These are phyloP conservation scores for Arthrocladium fulminans DNA, from an alignment of 2,329 filamentous ascomycete genomes.

Conservation along the genomic window DNA sequence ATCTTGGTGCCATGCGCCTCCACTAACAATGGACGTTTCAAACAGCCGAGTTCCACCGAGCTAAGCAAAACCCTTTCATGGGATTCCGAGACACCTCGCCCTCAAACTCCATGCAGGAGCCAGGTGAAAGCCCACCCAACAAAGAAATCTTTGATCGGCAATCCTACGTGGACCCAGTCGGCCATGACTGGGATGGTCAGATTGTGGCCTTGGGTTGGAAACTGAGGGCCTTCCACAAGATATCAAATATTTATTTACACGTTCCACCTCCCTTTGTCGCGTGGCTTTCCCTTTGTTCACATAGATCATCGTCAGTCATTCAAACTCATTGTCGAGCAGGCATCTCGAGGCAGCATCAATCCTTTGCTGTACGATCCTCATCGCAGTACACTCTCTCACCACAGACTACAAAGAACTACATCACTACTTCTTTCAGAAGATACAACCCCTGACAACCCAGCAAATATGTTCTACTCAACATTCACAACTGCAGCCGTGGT, in stretches of 20 bases:
- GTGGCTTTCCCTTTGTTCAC: conserved; percentile 15
- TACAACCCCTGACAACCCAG: conserved; percentile 5
- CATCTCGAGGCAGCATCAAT: conserved; percentile 24
- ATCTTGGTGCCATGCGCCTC: conserved; percentile 3
- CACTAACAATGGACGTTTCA: conserved; percentile 15
- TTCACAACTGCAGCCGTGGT: conserved; percentile 25
- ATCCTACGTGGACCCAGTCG: conserved; percentile 9
- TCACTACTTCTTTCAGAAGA: neutral
- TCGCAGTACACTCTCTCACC: conserved; percentile 10
- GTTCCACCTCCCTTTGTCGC: conserved; percentile 4
- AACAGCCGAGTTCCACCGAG: conserved; percentile 4
- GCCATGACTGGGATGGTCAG: conserved; percentile 7
- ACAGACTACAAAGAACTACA: neutral
- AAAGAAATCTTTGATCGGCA: conserved; percentile 6
- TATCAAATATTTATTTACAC: conserved; percentile 3
- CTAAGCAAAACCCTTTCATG: conserved; percentile 6
- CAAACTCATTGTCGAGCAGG: conserved; percentile 18
- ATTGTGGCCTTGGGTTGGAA: neutral
- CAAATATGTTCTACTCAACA: conserved; percentile 23
- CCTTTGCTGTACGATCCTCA: conserved; percentile 22
- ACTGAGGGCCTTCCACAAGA: neutral
- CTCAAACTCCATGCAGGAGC: conserved; percentile 5
- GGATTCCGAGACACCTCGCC: neutral
- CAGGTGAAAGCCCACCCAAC: neutral
- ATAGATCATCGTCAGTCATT: conserved; percentile 20